These are phyloP conservation scores for Marchantia polymorpha DNA, from an alignment of 225 moss, liverwort and hornwort species.

Conservation along the genomic window DNA sequence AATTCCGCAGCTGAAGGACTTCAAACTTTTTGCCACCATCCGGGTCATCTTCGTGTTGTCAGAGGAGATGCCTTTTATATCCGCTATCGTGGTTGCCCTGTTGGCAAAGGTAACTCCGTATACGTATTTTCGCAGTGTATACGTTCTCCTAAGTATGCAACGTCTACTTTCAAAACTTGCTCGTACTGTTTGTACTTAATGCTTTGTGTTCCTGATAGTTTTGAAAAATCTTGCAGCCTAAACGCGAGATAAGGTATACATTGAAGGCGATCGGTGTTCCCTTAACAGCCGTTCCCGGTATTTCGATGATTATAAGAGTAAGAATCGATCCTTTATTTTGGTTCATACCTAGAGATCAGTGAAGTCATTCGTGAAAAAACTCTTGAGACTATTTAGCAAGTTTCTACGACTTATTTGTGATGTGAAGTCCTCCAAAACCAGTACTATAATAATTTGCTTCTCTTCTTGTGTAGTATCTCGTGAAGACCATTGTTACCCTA, in stretches of 20 bases:
- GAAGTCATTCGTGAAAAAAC: background rate
- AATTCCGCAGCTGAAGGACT: slow-evolving; percentile 62
- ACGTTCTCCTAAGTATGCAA: background rate
- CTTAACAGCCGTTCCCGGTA: slow-evolving; percentile 73
- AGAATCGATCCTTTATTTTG: slow-evolving; percentile 4
- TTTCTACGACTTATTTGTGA: background rate
- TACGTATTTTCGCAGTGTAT: background rate
- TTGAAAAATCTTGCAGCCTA: slow-evolving; percentile 62
- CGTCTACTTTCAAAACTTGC: background rate
- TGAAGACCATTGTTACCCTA: slow-evolving; percentile 69
- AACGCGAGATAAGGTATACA: slow-evolving; percentile 79
- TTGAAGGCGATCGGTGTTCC: slow-evolving; percentile 88
- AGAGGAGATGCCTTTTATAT: slow-evolving; percentile 85
- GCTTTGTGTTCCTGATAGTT: background rate
- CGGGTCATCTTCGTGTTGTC: slow-evolving; percentile 92
- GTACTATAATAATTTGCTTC: background rate
- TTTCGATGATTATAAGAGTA: slow-evolving; percentile 82
- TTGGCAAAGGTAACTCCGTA: slow-evolving; percentile 56
- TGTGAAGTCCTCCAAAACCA: background rate
- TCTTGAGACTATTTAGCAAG: background rate
- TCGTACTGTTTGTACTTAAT: background rate
- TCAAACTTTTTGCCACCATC: slow-evolving; percentile 87
- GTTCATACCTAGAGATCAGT: background rate
- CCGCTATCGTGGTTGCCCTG: slow-evolving; percentile 84
- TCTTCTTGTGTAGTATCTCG: slow-evolving; percentile 62